Base-by-base conservation (phyloP, 129 eudicot species). In the Escallonia herrerae region DNA sequence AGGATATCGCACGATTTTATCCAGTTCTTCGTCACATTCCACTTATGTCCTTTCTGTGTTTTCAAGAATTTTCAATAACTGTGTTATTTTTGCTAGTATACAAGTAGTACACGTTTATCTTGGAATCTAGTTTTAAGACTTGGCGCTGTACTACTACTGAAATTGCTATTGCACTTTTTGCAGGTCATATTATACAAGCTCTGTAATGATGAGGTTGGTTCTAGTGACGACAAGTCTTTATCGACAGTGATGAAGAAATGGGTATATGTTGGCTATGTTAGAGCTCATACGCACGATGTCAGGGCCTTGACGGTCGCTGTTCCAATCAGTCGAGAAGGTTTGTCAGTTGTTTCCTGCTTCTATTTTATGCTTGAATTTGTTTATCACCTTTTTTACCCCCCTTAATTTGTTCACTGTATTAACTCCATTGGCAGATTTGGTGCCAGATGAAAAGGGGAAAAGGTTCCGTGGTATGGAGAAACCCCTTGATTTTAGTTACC, bases 281-380 rank as follows among this genome's bases (percentile, higher is more conserved):
- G 89, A 75, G 86, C 97, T 60, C 99, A 94, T 76, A 94, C 95
- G 42, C 99, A 86, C 78, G 99, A 94, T 56, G 82, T 89, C 72
- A 84, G 87, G 80, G 86, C 93, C 66, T 74, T 94, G 86, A 81
- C 84, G 33, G 71, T 94, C 41, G 99, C 95, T 5, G 86, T 84
- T n/a, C 99, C 99, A 40, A 89, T 94, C 47, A 68, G 80, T 73
- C 81, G 68, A 44, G 95, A 89, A 83, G 99, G 95, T 93, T 58
- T 72, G 69, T 55, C 14, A 57, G 11, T 56, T 22, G 3, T 60
- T 55, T 60, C 3, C 15, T 4, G 41, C 14, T 66, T 60, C 5
- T 41, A 39, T 7, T 40, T 45, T 40, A 56, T 43, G 45, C 41
- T 8, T 41, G 10, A 39, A 44, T 49, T 47, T 22, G 33, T 22